Evolutionary conservation across 78 protist genomes (phyloP), one percentile per base, ranked within the genome.

Genomic region (Anaeramoeba ignava): DNA sequence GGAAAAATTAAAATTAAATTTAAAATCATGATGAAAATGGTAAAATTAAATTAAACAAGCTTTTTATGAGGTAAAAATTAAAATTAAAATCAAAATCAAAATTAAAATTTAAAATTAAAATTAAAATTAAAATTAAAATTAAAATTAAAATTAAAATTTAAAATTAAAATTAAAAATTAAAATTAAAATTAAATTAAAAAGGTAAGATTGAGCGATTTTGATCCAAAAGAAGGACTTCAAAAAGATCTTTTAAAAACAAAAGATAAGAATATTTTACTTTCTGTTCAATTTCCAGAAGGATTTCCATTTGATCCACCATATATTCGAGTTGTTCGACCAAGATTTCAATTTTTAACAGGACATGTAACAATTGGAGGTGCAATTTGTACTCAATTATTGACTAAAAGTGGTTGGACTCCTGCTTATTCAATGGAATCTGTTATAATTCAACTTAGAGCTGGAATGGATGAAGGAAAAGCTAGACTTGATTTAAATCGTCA

Each of bases 351-450:
- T 68, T 84, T 81, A 67, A 90, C 93, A 0, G 93, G 93, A 27
- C 88, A 85, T 80, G 93, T 90, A 34, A 90, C 93, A 31, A 1
- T 90, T 79, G 93, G 93, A 3, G 93, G 93, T 3, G 40, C 85
- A 54, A 90, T 90, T 40, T 90, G 93, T 68, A 82, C 73, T 33
- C 82, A 88, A 83, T 3, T 88, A 39, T 84, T 90, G 40, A 90
- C 92, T 42, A 82, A 40, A 67, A 39, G 41, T 27, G 92, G 92
- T 8, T 90, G 92, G 92, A 1, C 41, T 79, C 90, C 90, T 78
- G 1, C 41, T 39, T 79, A 40, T 80, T 73, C 41, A 38, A 42
- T 88, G 27, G 90, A 88, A 80, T 85, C 88, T n/a, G 39, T 80
- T 39, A 17, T 88, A 31, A 31, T 68, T 31, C 0, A 39, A 54